Evolutionary conservation across 306 rosid species (phyloP).

Genomic region (Fragaria ananassa): DNA sequence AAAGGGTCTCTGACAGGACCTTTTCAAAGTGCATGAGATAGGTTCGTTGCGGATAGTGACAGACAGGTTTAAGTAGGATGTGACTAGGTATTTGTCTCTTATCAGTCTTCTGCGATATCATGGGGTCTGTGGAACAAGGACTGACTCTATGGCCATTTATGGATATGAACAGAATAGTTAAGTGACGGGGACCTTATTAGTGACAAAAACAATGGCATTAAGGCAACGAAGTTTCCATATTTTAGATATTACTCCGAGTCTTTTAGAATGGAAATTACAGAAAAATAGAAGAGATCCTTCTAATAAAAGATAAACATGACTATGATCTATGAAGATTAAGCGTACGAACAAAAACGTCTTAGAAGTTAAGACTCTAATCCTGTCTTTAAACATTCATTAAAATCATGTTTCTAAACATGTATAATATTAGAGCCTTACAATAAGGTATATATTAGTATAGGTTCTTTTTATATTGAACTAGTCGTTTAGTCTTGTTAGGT

Average conservation of each 20-base stretch:
- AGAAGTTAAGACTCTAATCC: too few relatives aligned
- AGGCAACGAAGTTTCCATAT: not conserved
- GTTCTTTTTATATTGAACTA: too few relatives aligned
- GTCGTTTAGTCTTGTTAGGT: too few relatives aligned
- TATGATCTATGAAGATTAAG: too few relatives aligned
- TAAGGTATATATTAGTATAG: too few relatives aligned
- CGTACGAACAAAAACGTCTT: too few relatives aligned
- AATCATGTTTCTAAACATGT: too few relatives aligned
- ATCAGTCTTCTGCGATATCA: not conserved
- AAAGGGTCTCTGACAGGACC: not conserved
- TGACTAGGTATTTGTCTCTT: not conserved
- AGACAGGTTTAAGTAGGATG: not conserved
- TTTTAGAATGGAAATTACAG: not conserved
- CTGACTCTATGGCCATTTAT: not conserved
- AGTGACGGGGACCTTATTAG: not conserved
- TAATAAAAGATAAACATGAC: not conserved
- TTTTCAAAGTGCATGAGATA: not conserved
- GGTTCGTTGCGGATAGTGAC: not conserved
- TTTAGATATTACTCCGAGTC: not conserved
- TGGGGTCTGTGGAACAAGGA: not conserved
- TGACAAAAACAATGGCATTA: not conserved
- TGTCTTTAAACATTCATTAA: too few relatives aligned
- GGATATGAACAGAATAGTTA: not conserved
- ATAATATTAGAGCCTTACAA: too few relatives aligned
- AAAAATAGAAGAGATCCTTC: not conserved